Conservation (phyloP, 2,329 filamentous ascomycete genomes). For the Fusarium chlamydosporum region DNA sequence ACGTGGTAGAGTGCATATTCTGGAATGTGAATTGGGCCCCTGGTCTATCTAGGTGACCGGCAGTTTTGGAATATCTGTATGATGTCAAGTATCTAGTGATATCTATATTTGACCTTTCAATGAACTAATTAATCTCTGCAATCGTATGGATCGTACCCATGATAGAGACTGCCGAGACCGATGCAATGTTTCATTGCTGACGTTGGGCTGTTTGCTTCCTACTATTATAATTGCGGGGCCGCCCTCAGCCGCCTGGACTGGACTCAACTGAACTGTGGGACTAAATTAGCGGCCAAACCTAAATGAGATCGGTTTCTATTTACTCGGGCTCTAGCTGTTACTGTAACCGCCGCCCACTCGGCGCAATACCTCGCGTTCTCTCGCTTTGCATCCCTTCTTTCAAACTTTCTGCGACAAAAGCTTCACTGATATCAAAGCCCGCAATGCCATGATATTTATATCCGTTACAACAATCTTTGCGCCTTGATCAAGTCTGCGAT, state of each 20-base stretch:
- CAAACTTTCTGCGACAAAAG: constrained; percentile 10
- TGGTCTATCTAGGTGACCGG: too few relatives aligned
- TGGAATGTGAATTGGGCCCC: not conserved
- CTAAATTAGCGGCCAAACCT: constrained; percentile 37
- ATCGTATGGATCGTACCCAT: constrained; percentile 9
- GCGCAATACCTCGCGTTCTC: constrained; percentile 43
- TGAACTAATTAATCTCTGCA: not conserved
- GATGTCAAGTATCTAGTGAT: too few relatives aligned
- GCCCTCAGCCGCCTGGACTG: constrained; percentile 28
- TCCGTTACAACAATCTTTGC: constrained; percentile 21
- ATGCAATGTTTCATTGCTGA: constrained; percentile 23
- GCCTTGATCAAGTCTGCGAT: constrained; percentile 43
- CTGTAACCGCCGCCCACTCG: constrained; percentile 38
- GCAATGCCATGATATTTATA: constrained; percentile 40
- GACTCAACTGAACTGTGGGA: constrained; percentile 27
- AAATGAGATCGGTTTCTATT: constrained; percentile 42
- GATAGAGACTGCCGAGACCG: constrained; percentile 1
- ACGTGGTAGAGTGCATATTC: not conserved
- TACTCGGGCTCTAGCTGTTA: constrained; percentile 23
- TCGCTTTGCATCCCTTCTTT: constrained; percentile 31
- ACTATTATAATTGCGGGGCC: constrained; percentile 31
- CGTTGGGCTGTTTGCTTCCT: constrained; percentile 6
- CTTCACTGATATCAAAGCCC: constrained; percentile 14
- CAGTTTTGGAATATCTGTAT: too few relatives aligned
- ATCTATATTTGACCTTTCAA: not conserved